Conservation (phyloP, 1,284 basidiomycete genomes). For the Neolentinus lepideus region DNA sequence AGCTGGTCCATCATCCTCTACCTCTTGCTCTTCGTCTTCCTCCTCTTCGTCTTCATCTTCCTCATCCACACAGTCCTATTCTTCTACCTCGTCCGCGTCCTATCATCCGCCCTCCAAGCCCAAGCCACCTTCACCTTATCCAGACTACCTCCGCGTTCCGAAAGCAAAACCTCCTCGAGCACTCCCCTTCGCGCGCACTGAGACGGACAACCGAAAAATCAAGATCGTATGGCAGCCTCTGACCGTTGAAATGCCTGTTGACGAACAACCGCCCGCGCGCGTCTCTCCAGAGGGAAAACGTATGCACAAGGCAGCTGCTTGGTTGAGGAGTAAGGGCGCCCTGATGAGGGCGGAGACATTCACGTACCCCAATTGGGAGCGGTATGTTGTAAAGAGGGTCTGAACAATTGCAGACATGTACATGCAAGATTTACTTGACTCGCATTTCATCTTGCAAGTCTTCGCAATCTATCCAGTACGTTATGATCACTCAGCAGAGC, state of each 20-base stretch:
- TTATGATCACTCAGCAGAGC: no score
- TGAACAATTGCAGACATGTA: not conserved
- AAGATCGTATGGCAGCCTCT: slow-evolving; percentile 40
- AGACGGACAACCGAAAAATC: slow-evolving; percentile 42
- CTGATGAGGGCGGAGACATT: slow-evolving; percentile 38
- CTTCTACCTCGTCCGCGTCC: no score
- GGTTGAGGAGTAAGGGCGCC: slow-evolving; percentile 26
- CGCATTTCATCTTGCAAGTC: no score
- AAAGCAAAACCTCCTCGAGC: slow-evolving; percentile 32
- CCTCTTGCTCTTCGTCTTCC: slow-evolving; percentile 17
- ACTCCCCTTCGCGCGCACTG: slow-evolving; percentile 40
- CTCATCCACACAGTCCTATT: no score
- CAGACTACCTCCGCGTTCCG: slow-evolving; percentile 20
- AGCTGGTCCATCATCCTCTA: slow-evolving; percentile 11
- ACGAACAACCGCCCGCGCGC: slow-evolving; percentile 10
- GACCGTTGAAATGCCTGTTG: slow-evolving; percentile 31
- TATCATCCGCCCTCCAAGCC: no score
- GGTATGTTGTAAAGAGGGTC: slow-evolving; percentile 40
- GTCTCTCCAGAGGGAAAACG: not conserved
- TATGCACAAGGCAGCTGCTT: not conserved
- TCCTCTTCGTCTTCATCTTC: slow-evolving; percentile 2
- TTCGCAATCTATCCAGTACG: no score
- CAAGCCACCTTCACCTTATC: slow-evolving; percentile 1
- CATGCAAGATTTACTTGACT: not conserved
- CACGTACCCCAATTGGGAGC: slow-evolving; percentile 53